phyloP scores from a whole-genome alignment of 2,329 filamentous ascomycete species.

The Zarea fungicola region DNA sequence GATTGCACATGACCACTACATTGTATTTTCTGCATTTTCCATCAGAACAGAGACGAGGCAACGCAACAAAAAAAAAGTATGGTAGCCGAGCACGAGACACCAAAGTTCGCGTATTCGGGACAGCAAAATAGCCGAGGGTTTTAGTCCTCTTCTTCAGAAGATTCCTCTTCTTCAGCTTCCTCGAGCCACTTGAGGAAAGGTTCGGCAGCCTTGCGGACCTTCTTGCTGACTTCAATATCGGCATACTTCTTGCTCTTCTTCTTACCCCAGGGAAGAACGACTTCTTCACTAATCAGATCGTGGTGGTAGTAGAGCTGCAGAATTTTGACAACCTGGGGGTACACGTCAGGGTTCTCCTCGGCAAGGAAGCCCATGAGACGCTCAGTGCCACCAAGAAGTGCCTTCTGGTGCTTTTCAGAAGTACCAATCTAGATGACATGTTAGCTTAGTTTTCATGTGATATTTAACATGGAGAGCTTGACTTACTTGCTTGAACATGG shows the following conservation, averaged over 20 bases:
- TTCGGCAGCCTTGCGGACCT: slow-evolving; percentile 91
- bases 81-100: not conserved
- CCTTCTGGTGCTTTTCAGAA: slow-evolving; percentile 91
- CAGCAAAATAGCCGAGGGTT: not conserved
- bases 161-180: slow-evolving; percentile 72
- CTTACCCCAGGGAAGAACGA: slow-evolving; percentile 82
- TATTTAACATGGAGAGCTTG: too few species aligned
- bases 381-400: slow-evolving; percentile 90
- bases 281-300: slow-evolving; percentile 83
- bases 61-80: not conserved
- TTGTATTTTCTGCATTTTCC: slow-evolving; percentile 8
- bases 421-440: slow-evolving; percentile 58
- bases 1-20: slow-evolving; percentile 4
- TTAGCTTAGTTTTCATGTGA: slow-evolving; percentile 31
- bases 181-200: slow-evolving; percentile 93
- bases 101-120: too few species aligned
- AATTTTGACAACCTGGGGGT: slow-evolving; percentile 73
- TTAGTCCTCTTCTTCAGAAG: slow-evolving; percentile 51
- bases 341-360: slow-evolving; percentile 74
- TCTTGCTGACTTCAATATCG: slow-evolving; percentile 81
- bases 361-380: slow-evolving; percentile 70
- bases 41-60: not conserved
- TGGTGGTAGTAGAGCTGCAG: slow-evolving; percentile 86
- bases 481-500: slow-evolving; percentile 80
- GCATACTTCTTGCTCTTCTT: slow-evolving; percentile 99